Evolutionary conservation across 2,329 filamentous ascomycete species (phyloP), one percentile per base, ranked within the genome.

Genomic region (Fusarium luffae): DNA sequence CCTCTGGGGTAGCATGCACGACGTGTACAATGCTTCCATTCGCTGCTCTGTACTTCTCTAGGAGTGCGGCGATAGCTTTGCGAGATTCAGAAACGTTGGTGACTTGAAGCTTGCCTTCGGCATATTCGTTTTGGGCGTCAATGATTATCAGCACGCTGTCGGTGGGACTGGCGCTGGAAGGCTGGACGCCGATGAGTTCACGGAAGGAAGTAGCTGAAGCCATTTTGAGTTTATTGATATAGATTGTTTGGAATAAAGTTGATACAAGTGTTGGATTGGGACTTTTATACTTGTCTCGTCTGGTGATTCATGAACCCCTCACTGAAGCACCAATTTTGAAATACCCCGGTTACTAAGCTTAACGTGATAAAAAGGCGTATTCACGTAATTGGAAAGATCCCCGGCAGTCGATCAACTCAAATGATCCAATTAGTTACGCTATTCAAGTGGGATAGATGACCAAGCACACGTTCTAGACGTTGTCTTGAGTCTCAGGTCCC

Each of bases 81-180:
- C 89, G 85, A 7, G 86, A 88, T 6, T 80, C 66, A 0, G 80
- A 73, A 2, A 89, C 83, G 63, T 90, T 84, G 42, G 82, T 79
- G 34, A 89, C 86, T 23, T 84, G 82, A 1, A 92, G 83, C 7
- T 83, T 80, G 48, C 90, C 90, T 4, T 82, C 78, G 13, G 86
- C 85, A 68, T 90, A 92, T 78, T 92, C 90, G 74, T 91, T 91
- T 74, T 92, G 90, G 2, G 90, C 90, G 75, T 92, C 89, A 74
- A 92, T 89, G 77, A 92, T 91, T 72, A 92, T 78, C 46, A 92
- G 83, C 3, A 85, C 85, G 67, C 85, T 88, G 79, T 92, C 88
- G 44, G 78, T 76, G 1, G 85, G 80, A 0, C 86, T 85, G 10
- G 89, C 89, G 1, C 85, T 86, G 16, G 86, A 88, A 25, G 84